Percentiles rank a stretch among this genome's conserved stretches.
These are phyloP conservation scores for Eruca vesicaria DNA, from an alignment of 441 rosid species.

Conservation along the genomic window DNA sequence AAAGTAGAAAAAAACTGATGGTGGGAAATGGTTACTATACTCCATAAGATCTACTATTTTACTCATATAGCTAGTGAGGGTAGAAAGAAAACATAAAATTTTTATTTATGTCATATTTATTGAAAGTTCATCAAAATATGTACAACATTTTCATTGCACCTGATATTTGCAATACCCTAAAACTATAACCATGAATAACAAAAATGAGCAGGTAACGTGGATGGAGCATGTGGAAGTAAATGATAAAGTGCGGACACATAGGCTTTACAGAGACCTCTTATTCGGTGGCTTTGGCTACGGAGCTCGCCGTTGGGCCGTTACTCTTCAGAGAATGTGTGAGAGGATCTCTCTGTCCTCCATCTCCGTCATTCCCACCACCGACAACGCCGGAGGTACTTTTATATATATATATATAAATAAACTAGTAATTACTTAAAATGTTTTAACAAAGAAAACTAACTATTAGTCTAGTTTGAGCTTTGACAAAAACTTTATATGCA, in stretches of 20 bases:
- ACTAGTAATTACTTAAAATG: neutral
- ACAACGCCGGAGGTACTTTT: constrained; percentile 48
- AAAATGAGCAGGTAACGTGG: constrained; percentile 61
- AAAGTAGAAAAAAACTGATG: neutral
- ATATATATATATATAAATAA: neutral
- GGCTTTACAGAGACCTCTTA: constrained; percentile 56
- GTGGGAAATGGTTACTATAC: neutral
- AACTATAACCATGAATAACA: neutral
- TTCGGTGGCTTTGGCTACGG: constrained; percentile 48
- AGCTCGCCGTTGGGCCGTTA: constrained; percentile 58
- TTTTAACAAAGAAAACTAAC: neutral
- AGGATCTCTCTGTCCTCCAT: constrained; percentile 36
- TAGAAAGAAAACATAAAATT: neutral
- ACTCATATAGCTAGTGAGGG: neutral
- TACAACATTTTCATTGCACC: neutral
- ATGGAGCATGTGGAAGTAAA: constrained; percentile 70
- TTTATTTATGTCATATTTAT: neutral
- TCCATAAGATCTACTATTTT: neutral
- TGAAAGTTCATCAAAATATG: neutral
- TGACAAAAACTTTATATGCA: neutral
- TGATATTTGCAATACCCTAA: neutral
- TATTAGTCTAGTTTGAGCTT: neutral
- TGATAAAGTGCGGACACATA: constrained; percentile 49
- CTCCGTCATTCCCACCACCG: constrained; percentile 10
- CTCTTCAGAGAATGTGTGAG: constrained; percentile 64